These are phyloP conservation scores for Selenicereus undatus DNA, from an alignment of 148 eudicot genomes.

Conservation along the genomic window DNA sequence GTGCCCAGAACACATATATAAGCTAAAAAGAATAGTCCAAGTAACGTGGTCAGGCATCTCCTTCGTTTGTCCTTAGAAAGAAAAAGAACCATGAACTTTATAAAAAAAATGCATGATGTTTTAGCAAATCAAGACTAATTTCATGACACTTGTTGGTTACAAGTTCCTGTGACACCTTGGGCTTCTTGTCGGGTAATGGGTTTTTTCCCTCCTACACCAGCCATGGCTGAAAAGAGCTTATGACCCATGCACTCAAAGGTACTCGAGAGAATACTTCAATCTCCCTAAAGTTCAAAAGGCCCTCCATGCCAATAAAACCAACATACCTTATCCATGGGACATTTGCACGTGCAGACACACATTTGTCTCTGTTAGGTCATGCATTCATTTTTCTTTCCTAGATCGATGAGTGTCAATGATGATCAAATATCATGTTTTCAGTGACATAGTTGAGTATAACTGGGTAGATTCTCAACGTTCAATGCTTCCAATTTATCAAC, in stretches of 20 bases:
- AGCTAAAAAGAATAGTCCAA: too few species aligned
- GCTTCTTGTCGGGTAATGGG: background rate
- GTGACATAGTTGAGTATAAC: slow-evolving; percentile 67
- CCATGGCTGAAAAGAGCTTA: slow-evolving; percentile 93
- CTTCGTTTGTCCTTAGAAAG: too few species aligned
- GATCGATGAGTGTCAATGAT: background rate
- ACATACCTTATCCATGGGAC: slow-evolving; percentile 62
- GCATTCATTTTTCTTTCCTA: background rate
- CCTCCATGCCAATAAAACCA: slow-evolving; percentile 70
- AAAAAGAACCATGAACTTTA: too few species aligned
- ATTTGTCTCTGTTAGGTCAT: background rate
- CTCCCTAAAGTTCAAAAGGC: slow-evolving; percentile 86
- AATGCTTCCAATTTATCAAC: slow-evolving; percentile 92
- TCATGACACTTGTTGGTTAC: too few species aligned
- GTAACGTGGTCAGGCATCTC: too few species aligned
- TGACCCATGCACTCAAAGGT: slow-evolving; percentile 89
- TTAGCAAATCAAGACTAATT: too few species aligned
- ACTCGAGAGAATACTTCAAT: slow-evolving; percentile 75
- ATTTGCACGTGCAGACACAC: slow-evolving; percentile 58
- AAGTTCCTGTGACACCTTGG: background rate
- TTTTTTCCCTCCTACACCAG: slow-evolving; percentile 27
- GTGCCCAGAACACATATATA: too few species aligned
- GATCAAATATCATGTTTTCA: slow-evolving; percentile 23
- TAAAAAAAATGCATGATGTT: too few species aligned
- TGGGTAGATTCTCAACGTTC: slow-evolving; percentile 89